Base-by-base conservation (phyloP, 139 green algal species). In the Haematococcus sp. region DNA sequence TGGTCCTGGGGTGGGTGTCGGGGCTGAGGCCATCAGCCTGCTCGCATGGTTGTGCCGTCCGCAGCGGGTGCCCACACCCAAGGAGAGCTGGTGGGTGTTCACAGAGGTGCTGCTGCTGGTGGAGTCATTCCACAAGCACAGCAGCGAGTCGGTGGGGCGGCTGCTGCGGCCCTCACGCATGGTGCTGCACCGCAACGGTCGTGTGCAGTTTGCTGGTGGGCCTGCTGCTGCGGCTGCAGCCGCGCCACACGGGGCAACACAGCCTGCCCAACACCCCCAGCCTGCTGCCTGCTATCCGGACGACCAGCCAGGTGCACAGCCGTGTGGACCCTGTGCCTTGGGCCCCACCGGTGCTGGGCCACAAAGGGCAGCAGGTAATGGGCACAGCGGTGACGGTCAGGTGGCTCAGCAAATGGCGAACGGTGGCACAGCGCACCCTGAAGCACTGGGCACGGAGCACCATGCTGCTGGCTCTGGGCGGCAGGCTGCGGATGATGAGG, bases 1-100 rank as follows among this genome's bases (percentile, higher is more conserved):
- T 17, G 34, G 34, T 3, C 33, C 33, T 54, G 63, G 33, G 4
- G 63, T 25, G 63, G 17, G 17, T 4, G 30, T 22, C 25, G 58
- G 58, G 3, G n/a, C n/a, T 33, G 58, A 65, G 58, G 31, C 25
- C 4, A 68, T 61, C 16, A 68, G 33, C 34, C 3, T 69, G 51
- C 27, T 20, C 25, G 35, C 40, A 25, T 89, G 84, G 84, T 63
- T 89, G 51, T 40, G 46, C 35, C 80, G 78, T 0, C 73, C 74
- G 1, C 51, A 31, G 5, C 80, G 84, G 16, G 30, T 43, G 13
- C 69, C 81, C 28, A 72, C 85, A 35, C 74, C 74, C 16, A 79
- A 80, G 46, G 82, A 87, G 46, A 75, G 59, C 70, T 80, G 90
- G 49, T 77, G 76, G 60, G 68, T 93, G 1, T 92, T 94, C 58